Evolutionary conservation across 2,329 filamentous ascomycete species (phyloP).

Genomic region (Pseudocercospora macadamiae): DNA sequence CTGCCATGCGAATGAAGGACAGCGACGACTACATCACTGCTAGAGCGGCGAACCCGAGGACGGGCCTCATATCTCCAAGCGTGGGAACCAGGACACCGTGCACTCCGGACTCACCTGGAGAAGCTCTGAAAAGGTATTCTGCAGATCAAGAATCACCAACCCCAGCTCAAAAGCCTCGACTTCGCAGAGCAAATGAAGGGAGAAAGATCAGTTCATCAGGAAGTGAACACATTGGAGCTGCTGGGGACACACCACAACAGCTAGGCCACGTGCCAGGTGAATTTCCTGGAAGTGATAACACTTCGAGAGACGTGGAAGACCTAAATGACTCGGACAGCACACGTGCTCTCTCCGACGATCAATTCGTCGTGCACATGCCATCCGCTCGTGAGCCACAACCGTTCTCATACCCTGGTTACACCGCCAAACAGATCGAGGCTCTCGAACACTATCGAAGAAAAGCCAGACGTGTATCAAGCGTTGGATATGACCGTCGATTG

Average conservation of each 20-base stretch:
- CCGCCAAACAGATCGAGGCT: constrained; percentile 35
- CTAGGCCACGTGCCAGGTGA: not conserved
- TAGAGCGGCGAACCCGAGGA: constrained; percentile 39
- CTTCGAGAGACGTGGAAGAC: too few relatives aligned
- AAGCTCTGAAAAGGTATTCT: constrained; percentile 27
- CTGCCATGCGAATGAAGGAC: constrained; percentile 38
- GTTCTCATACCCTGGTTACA: constrained; percentile 35
- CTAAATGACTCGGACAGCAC: too few relatives aligned
- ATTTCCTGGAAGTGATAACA: not conserved
- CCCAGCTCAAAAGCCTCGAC: constrained; percentile 17
- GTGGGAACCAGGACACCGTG: constrained; percentile 31
- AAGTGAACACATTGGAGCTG: constrained; percentile 1
- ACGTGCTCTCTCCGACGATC: constrained; percentile 29
- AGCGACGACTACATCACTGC: constrained; percentile 43
- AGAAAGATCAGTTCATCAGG: constrained; percentile 32
- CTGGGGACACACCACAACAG: not conserved
- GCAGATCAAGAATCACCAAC: constrained; percentile 26
- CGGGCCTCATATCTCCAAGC: constrained; percentile 39
- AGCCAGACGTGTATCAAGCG: constrained; percentile 30
- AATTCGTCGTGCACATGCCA: constrained; percentile 40
- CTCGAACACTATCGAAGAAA: constrained; percentile 37
- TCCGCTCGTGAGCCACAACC: constrained; percentile 40
- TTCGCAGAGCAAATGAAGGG: constrained; percentile 32
- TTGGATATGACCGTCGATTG: constrained; percentile 32
- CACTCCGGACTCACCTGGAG: constrained; percentile 36